Base-by-base conservation (phyloP, 140 eudicot species). In the Cichorium intybus region DNA sequence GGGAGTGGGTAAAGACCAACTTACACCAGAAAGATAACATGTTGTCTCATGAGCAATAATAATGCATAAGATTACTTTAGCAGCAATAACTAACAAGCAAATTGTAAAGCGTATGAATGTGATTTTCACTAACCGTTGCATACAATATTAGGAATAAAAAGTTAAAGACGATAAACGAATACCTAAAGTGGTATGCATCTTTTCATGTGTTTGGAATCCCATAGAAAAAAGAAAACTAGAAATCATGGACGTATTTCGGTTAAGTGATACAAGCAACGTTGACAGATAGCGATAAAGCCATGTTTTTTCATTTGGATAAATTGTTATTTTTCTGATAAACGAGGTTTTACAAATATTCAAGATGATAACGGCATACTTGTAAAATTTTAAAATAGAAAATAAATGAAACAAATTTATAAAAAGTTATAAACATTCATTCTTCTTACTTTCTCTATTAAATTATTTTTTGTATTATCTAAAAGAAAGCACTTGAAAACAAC, bases 1-100 rank as follows among this genome's bases (percentile, higher is more conserved):
- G 79, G 51, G 68, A 74, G 74, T 74, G 75, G 79, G 51, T 74
- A 59, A 22, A 33, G 4, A 57, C 56, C 68, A 74, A 74, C 49
- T 59, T 37, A 52, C 64, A 66, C 69, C 35, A 26, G 43, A 59
- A 73, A 35, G 28, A 62, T 67, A 24, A 34, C 14, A 35, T 37
- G 23, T 35, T 57, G 62, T 66, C 69, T 59, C 11, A 27, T 54
- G 23, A 63, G 64, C 71, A 52, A 72, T 62, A 46, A 9, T 41
- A 47, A 47, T 17, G 57, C 21, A 31, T 54, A 26, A 11, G 3
- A 24, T 24, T 62, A 62, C 54, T 37, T 62, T 46, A 37, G 14
- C 51, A 61, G 16, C 41, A 46, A 29, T 47, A 29, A 10, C 34
- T 39, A 60, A 39, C 46, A 43, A 43, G n/a, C 18, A 7, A 43